A percentile compares a stretch with the other conserved stretches of the same genome.
These are phyloP conservation scores for peach (Prunus persica) DNA, from an alignment of 306 rosid genomes.

Conservation along the genomic window DNA sequence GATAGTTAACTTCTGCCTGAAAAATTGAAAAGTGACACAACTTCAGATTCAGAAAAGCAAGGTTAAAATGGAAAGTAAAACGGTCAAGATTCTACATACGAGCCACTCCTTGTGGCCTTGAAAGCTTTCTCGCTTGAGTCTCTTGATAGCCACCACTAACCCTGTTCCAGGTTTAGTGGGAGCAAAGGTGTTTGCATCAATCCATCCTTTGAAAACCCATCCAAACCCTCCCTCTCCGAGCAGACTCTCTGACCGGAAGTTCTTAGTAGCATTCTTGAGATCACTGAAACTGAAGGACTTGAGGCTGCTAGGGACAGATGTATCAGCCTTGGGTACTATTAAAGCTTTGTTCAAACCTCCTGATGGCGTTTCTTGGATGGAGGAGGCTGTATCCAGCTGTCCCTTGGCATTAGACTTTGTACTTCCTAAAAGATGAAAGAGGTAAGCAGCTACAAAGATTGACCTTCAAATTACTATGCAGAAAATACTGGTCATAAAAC, in stretches of 20 bases:
- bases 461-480: constrained; percentile 4
- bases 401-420: constrained; percentile 34
- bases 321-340: constrained; percentile 27
- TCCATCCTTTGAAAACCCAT: constrained; percentile 86
- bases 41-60: constrained; percentile 4
- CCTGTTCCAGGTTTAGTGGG: constrained; percentile 90
- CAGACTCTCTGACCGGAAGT: constrained; percentile 67
- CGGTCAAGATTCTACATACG: constrained; percentile 43
- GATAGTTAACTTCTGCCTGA: constrained; percentile 95
- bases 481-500: background rate
- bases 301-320: constrained; percentile 30
- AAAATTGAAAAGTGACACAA: constrained; percentile 11
- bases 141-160: constrained; percentile 84
- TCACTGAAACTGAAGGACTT: constrained; percentile 74
- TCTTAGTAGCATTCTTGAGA: constrained; percentile 73
- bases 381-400: constrained; percentile 27
- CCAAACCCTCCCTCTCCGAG: constrained; percentile 97
- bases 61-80: background rate
- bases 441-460: background rate
- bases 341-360: constrained; percentile 12
- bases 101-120: constrained; percentile 99
- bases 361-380: constrained; percentile 15
- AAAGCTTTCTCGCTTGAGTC: constrained; percentile 85
- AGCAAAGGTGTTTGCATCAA: constrained; percentile 61
- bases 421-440: constrained; percentile 33